These are phyloP conservation scores for Ophiostoma ips DNA, from an alignment of 2,329 filamentous ascomycete species.

Conservation along the genomic window DNA sequence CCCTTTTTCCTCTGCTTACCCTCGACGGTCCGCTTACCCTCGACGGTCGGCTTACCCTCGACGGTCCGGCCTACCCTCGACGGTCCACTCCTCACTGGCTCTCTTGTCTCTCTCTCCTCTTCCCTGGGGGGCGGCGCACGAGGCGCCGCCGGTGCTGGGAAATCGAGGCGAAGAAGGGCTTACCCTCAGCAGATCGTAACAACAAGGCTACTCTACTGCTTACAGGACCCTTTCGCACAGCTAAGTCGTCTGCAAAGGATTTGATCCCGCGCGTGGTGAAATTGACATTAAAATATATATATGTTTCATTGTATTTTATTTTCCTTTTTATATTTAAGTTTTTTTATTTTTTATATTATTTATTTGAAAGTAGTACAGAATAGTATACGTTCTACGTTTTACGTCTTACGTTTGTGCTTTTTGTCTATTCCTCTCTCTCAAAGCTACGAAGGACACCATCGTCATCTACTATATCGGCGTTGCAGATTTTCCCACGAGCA, in stretches of 20 bases:
- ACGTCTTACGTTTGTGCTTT: too few species aligned
- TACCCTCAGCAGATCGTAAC: neutral
- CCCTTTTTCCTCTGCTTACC: too few species aligned
- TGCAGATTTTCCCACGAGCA: neutral
- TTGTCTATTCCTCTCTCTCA: too few species aligned
- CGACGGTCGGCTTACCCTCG: neutral
- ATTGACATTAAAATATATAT: neutral
- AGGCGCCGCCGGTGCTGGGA: neutral
- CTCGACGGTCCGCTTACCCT: too few species aligned
- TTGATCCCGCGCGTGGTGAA: neutral
- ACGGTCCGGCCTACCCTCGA: neutral
- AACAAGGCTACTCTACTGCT: neutral
- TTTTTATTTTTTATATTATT: too few species aligned
- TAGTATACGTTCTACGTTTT: too few species aligned
- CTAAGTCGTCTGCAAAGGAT: neutral
- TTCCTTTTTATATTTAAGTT: too few species aligned
- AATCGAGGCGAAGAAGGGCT: neutral
- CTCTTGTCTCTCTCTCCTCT: neutral
- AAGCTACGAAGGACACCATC: neutral
- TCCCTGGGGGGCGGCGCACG: neutral
- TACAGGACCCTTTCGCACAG: neutral
- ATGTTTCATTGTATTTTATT: too few species aligned
- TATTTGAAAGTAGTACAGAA: too few species aligned
- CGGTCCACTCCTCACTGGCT: too few species aligned
- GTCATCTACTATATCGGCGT: neutral